Conservation (phyloP, 1,284 basidiomycete species). For the Moesziomyces globuligerus region DNA sequence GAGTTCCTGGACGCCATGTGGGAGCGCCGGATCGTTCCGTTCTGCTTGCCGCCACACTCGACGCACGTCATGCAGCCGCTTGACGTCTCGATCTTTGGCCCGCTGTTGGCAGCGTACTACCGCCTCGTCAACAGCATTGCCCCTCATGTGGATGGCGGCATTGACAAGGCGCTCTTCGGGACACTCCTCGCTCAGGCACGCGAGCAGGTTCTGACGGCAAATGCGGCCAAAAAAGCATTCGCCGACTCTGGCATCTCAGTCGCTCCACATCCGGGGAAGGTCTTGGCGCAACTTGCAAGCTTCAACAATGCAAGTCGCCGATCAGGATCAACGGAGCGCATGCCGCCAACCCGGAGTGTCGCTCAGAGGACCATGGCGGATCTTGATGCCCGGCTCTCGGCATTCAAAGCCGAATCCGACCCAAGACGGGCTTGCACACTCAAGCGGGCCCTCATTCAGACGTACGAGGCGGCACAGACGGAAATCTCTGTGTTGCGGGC, state of each 20-base stretch:
- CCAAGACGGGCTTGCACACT: not conserved
- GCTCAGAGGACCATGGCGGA: not conserved
- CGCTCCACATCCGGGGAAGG: slow-evolving; percentile 4
- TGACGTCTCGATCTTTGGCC: slow-evolving; percentile 11
- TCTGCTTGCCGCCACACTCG: slow-evolving; percentile 6
- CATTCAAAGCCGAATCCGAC: not conserved
- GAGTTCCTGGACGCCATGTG: slow-evolving; percentile 2
- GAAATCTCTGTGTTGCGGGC: not conserved
- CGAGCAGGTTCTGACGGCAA: slow-evolving; percentile 4
- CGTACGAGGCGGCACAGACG: slow-evolving; percentile 1
- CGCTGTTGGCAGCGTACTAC: slow-evolving; percentile 1
- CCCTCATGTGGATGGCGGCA: not conserved
- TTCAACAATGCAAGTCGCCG: not conserved
- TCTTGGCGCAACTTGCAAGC: slow-evolving; percentile 2
- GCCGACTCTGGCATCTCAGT: slow-evolving; percentile 1
- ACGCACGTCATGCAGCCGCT: slow-evolving; percentile 19
- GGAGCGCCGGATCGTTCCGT: slow-evolving; percentile 6
- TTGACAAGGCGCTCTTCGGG: slow-evolving; percentile 12
- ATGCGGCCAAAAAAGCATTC: slow-evolving; percentile 9
- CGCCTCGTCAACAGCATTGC: not conserved
- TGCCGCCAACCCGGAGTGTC: too few relatives aligned
- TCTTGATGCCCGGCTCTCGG: slow-evolving; percentile 1
- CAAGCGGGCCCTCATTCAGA: slow-evolving; percentile 3
- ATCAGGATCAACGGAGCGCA: too few relatives aligned
- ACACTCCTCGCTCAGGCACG: slow-evolving; percentile 15